Percentiles rank a stretch among this genome's conserved stretches.
These are phyloP conservation scores for Trametes meyenii DNA, from an alignment of 768 basidiomycete genomes.

Conservation along the genomic window DNA sequence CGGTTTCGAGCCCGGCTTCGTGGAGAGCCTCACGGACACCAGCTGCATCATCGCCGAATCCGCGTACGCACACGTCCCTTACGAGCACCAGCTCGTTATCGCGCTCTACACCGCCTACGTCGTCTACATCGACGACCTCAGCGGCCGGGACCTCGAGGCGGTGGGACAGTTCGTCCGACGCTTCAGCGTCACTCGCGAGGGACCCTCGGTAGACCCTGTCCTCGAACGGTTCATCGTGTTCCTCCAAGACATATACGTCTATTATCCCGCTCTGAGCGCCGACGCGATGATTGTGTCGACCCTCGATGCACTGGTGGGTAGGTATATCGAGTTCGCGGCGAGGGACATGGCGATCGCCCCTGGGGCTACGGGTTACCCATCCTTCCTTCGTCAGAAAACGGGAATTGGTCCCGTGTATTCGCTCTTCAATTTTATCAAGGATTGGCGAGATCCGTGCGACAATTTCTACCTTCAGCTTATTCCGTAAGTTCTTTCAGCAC, in stretches of 20 bases:
- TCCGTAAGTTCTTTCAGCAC: conserved; percentile 28
- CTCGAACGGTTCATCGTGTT: conserved; percentile 41
- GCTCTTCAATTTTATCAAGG: conserved; percentile 31
- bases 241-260: conserved; percentile 33
- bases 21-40: background rate
- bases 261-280: conserved; percentile 35
- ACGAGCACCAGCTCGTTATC: conserved; percentile 37
- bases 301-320: conserved; percentile 39
- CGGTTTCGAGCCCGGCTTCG: background rate
- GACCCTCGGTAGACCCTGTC: conserved; percentile 34
- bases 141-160: conserved; percentile 25
- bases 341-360: conserved; percentile 28
- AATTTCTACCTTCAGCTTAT: conserved; percentile 40
- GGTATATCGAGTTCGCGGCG: conserved; percentile 37
- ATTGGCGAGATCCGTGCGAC: conserved; percentile 35
- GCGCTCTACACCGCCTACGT: conserved; percentile 44
- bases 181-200: conserved; percentile 29
- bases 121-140: conserved; percentile 42
- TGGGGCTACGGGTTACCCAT: conserved; percentile 31
- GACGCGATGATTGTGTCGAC: conserved; percentile 32
- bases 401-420: conserved; percentile 40
- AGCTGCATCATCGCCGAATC: conserved; percentile 3
- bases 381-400: conserved; percentile 32
- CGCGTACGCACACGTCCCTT: conserved; percentile 17
- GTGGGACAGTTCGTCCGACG: conserved; percentile 40